Conservation (phyloP, 1,139 yeast genomes). For the Scheffersomyces lignicola region DNA sequence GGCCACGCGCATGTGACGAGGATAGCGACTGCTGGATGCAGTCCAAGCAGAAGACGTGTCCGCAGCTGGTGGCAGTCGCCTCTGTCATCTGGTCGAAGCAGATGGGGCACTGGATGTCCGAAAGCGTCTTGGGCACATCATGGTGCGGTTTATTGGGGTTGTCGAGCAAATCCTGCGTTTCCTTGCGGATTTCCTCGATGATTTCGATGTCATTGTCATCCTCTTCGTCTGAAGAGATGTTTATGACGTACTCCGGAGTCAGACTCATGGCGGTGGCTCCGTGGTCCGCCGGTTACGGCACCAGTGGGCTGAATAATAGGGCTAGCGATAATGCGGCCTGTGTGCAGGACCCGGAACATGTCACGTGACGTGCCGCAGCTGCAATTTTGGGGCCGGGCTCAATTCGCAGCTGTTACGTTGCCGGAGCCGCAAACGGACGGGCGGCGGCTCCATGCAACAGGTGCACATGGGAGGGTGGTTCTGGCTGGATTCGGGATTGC, state of each 20-base stretch:
- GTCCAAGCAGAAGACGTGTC: conserved; percentile 47
- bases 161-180: conserved; percentile 35
- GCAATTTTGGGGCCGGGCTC: too few species aligned
- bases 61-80: conserved; percentile 47
- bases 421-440: too few species aligned
- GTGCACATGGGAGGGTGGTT: too few species aligned
- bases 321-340: too few species aligned
- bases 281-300: too few species aligned
- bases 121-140: conserved; percentile 30
- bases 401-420: too few species aligned
- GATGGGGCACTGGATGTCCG: conserved; percentile 46
- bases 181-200: conserved; percentile 37
- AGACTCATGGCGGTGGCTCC: conserved; percentile 8
- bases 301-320: too few species aligned
- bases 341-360: too few species aligned
- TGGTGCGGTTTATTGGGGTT: conserved; percentile 23
- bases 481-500: too few species aligned
- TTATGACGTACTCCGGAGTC: conserved; percentile 19
- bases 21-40: conserved; percentile 45
- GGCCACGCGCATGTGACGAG: conserved; percentile 46
- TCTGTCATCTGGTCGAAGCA: conserved; percentile 43
- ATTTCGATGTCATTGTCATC: conserved; percentile 38
- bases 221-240: conserved; percentile 29
- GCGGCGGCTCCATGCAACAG: too few species aligned
- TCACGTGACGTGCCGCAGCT: too few species aligned